These are phyloP conservation scores for Phytophthora cactorum DNA, from an alignment of 352 stramenopile species.

Conservation along the genomic window DNA sequence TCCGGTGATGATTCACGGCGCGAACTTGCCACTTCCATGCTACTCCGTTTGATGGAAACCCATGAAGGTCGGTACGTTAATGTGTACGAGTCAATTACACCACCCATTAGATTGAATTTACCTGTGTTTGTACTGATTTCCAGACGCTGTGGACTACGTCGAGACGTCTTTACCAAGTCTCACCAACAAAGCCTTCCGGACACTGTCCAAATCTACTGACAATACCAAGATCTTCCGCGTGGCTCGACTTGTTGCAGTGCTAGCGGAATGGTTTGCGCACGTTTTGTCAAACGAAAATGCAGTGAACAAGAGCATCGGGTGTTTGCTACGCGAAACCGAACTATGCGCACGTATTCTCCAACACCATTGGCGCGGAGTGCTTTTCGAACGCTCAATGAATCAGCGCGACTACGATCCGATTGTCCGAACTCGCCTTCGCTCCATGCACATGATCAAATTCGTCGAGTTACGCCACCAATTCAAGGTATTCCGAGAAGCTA, in stretches of 20 bases:
- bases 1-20: slow-evolving; percentile 48
- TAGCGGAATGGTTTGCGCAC: slow-evolving; percentile 68
- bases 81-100: neutral
- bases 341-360: slow-evolving; percentile 76
- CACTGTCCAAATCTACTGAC: slow-evolving; percentile 61
- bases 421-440: slow-evolving; percentile 59
- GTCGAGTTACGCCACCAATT: slow-evolving; percentile 77
- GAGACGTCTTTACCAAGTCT: slow-evolving; percentile 73
- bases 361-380: slow-evolving; percentile 72
- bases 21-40: slow-evolving; percentile 70
- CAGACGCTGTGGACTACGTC: slow-evolving; percentile 66
- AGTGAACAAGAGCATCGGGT: slow-evolving; percentile 52
- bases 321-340: slow-evolving; percentile 67
- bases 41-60: slow-evolving; percentile 67
- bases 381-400: slow-evolving; percentile 59
- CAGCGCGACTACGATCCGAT: slow-evolving; percentile 55
- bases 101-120: neutral
- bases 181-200: slow-evolving; percentile 79
- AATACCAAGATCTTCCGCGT: slow-evolving; percentile 64
- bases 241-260: slow-evolving; percentile 51
- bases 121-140: neutral
- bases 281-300: slow-evolving; percentile 73
- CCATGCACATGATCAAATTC: slow-evolving; percentile 81
- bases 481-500: slow-evolving; percentile 56
- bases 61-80: slow-evolving; percentile 59